Evolutionary conservation across 2,329 filamentous ascomycete species (phyloP).

Genomic region (Ciborinia camelliae): DNA sequence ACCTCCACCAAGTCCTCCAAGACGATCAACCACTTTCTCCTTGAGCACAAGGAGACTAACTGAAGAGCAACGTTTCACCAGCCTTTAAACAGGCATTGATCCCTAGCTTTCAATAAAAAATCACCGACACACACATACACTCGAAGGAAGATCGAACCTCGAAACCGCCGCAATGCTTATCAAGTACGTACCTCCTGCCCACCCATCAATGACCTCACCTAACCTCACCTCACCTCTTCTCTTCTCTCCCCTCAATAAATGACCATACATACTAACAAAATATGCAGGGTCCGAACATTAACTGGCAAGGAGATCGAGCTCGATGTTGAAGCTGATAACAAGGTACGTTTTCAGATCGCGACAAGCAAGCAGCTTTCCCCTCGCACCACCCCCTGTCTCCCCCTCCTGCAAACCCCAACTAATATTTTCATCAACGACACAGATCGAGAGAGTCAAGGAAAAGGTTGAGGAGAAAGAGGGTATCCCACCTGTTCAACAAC

Average conservation of each 20-base stretch:
- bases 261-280: conserved; percentile 7
- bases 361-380: too few species aligned
- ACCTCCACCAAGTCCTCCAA: neutral
- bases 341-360: conserved; percentile 51
- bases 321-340: conserved; percentile 92
- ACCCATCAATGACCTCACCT: neutral
- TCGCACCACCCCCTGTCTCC: neutral
- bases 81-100: neutral
- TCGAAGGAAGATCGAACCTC: neutral
- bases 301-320: conserved; percentile 99
- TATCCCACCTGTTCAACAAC: conserved; percentile 94
- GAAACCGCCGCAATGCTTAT: conserved; percentile 4
- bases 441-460: conserved; percentile 97
- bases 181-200: neutral
- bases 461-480: conserved; percentile 99
- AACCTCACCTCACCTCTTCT: too few species aligned
- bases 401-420: neutral
- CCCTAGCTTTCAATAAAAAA: neutral
- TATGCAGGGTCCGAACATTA: conserved; percentile 84
- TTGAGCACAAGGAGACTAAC: neutral
- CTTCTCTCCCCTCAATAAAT: neutral
- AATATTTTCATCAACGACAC: neutral
- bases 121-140: neutral
- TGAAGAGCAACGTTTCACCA: neutral
- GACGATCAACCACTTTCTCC: neutral